A percentile compares a stretch with the other conserved stretches of the same genome.
Evolutionary conservation across 2,329 filamentous ascomycete species (phyloP).

Genomic region (Chlorencoelia australis): DNA sequence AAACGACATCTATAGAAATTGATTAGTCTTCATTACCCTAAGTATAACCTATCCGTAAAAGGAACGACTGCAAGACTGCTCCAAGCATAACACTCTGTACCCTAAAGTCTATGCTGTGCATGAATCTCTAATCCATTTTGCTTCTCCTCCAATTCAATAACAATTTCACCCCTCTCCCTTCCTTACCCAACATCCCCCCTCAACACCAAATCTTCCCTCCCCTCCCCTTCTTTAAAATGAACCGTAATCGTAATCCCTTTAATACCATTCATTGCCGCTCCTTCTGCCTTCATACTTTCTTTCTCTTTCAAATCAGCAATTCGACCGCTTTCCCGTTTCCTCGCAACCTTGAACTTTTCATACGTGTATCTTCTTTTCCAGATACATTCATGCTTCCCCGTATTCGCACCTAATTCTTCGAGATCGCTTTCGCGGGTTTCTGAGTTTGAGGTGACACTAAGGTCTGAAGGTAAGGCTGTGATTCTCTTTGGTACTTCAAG

Average conservation of each 20-base stretch:
- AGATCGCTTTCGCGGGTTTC: neutral
- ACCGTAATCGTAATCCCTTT: conserved; percentile 19
- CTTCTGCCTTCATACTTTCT: neutral
- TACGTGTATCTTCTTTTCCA: conserved; percentile 17
- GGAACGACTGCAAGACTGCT: too few relatives aligned
- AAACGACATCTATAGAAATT: too few relatives aligned
- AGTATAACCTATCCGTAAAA: too few relatives aligned
- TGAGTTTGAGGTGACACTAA: too few relatives aligned
- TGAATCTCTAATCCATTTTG: too few relatives aligned
- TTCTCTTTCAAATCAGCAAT: neutral
- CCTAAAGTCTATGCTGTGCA: too few relatives aligned
- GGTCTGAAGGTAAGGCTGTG: too few relatives aligned
- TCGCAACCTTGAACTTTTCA: neutral
- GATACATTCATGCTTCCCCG: conserved; percentile 15
- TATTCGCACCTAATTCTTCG: neutral
- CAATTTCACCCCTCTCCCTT: too few relatives aligned
- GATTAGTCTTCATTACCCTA: too few relatives aligned
- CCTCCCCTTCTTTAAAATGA: conserved; percentile 16
- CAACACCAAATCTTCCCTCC: conserved; percentile 19
- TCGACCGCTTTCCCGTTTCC: neutral
- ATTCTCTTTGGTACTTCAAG: neutral
- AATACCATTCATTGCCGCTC: conserved; percentile 6
- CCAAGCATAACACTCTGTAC: too few relatives aligned
- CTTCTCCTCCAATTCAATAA: too few relatives aligned
- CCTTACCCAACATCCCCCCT: conserved; percentile 3